Evolutionary conservation across 495 filamentous ascomycete genomes (phyloP).

Genomic region (Hypoxylon rickii): DNA sequence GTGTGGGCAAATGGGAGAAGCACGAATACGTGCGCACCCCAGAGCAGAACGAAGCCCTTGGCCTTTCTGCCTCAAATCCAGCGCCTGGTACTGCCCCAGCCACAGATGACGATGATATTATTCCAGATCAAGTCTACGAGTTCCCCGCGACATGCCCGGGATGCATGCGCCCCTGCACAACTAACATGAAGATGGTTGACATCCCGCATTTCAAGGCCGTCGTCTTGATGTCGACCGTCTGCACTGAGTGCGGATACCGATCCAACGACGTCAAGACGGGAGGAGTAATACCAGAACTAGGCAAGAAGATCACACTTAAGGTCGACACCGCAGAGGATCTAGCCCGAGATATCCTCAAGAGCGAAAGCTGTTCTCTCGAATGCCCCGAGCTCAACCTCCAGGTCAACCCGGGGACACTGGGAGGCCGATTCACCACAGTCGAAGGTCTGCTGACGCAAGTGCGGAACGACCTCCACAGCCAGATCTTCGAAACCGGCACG

Average conservation of each 20-base stretch:
- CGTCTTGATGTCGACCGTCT: conserved; percentile 85
- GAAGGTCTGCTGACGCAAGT: conserved; percentile 95
- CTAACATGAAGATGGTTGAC: conserved; percentile 94
- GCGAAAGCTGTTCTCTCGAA: conserved; percentile 82
- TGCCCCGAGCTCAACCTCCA: conserved; percentile 83
- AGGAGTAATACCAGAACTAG: conserved; percentile 85
- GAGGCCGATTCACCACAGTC: conserved; percentile 95
- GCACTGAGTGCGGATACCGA: conserved; percentile 89
- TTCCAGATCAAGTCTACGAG: conserved; percentile 85
- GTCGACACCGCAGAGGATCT: conserved; percentile 80
- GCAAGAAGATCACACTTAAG: conserved; percentile 77
- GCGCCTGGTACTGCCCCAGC: conserved; percentile 32
- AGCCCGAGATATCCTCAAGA: conserved; percentile 91
- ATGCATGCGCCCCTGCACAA: conserved; percentile 77
- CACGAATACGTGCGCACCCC: conserved; percentile 78
- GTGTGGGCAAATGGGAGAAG: conserved; percentile 79
- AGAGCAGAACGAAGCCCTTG: conserved; percentile 83
- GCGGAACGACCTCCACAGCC: conserved; percentile 79
- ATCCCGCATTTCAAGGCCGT: conserved; percentile 98
- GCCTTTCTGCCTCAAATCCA: conserved; percentile 55
- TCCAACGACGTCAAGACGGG: conserved; percentile 97
- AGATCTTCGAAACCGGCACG: conserved; percentile 78
- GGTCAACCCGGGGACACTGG: conserved; percentile 88
- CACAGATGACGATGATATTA: conserved; percentile 72
- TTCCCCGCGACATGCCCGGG: conserved; percentile 91